These are phyloP conservation scores for Rhizophora mangle DNA, from an alignment of 345 rosid species.

Conservation along the genomic window DNA sequence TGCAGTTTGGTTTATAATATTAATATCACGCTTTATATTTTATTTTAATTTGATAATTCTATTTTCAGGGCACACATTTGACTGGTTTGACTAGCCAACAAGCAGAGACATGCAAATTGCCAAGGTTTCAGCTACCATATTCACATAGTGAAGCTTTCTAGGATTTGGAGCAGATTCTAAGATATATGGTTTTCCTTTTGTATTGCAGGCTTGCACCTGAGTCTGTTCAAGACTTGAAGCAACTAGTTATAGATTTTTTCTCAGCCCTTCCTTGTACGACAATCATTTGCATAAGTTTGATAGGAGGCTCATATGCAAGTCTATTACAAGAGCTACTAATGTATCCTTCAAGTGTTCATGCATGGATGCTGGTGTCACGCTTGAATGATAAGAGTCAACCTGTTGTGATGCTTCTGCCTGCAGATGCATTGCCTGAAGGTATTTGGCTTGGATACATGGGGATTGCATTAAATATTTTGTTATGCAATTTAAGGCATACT, in stretches of 20 bases:
- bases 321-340: conserved; percentile 57
- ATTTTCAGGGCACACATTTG: conserved; percentile 40
- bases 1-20: neutral
- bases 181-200: conserved; percentile 11
- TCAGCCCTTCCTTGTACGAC: conserved; percentile 58
- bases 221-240: conserved; percentile 59
- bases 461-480: conserved; percentile 13
- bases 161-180: conserved; percentile 11
- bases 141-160: conserved; percentile 3
- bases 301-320: conserved; percentile 50
- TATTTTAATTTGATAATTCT: conserved; percentile 16
- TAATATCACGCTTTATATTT: neutral
- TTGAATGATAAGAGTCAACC: conserved; percentile 58
- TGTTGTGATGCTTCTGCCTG: conserved; percentile 65
- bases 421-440: conserved; percentile 70
- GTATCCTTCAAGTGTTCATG: conserved; percentile 46
- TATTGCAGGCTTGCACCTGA: conserved; percentile 76
- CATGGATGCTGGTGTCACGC: conserved; percentile 81
- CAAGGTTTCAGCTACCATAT: conserved; percentile 46
- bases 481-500: conserved; percentile 1
- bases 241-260: conserved; percentile 57
- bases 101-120: conserved; percentile 31
- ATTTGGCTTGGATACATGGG: conserved; percentile 10
- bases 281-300: conserved; percentile 64
- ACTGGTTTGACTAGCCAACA: conserved; percentile 33